Base-by-base conservation (phyloP, 108 stramenopile genomes). In the Skeletonema menzelii region DNA sequence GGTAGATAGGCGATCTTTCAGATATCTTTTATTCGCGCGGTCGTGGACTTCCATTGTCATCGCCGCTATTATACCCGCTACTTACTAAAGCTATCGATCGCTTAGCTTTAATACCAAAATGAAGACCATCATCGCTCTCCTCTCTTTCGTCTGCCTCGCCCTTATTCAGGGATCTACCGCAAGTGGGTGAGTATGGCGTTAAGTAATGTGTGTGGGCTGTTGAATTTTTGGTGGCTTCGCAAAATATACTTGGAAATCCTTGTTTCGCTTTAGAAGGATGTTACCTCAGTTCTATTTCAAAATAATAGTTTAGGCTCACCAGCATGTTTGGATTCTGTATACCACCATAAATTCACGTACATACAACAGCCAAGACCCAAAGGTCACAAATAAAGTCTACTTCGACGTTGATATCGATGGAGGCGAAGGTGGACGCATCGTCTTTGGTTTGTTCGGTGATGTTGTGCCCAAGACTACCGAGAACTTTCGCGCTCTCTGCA, bases 401-500 rank as follows among this genome's bases (percentile, higher is more conserved):
- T 97, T 97, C 68, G 97, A 97, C 73, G 81, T 95, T 5, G 77
- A 81, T 1, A 82, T 82, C 30, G 82, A 72, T 32, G 82, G 83
- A 56, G 87, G 83, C 30, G 81, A 82, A 35, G 81, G 75, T 26
- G 91, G 91, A 22, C 88, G 91, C 28, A 89, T 95, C 73, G 89
- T 96, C 59, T 67, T 98, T 49, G 98, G 97, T 26, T 82, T 98
- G 24, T 97, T 88, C 65, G 96, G 94, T n/a, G 91, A 97, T 22
- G 82, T 65, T 56, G 96, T 96, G 2, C 98, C 98, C 32, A 96
- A 91, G 75, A 98, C 98, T 8, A 90, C 71, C 0, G 97, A 97
- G 70, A 97, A 97, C 86, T 97, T 97, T 72, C 92, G 96, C 57
- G 92, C 94, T 44, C 90, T 97, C 47, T 95, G 93, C 70, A 96